These are phyloP conservation scores for Phytophthora pisi DNA, from an alignment of 352 stramenopile genomes.

Conservation along the genomic window DNA sequence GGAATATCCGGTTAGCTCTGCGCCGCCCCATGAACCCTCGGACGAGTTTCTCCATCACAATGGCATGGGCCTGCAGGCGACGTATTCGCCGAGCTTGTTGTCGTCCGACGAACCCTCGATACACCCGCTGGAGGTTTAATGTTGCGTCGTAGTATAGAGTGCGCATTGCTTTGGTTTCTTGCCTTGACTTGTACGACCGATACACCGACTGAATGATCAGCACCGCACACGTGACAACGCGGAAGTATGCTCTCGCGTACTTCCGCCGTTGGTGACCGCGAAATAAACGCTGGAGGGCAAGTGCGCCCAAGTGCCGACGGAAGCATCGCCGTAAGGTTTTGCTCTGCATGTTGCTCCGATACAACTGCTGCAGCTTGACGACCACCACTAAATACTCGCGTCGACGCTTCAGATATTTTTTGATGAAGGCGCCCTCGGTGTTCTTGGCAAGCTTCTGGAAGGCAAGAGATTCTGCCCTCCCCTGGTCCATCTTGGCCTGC, in stretches of 20 bases:
- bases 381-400: slow-evolving; percentile 51
- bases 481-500: slow-evolving; percentile 32
- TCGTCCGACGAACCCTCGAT: slow-evolving; percentile 52
- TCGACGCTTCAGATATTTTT: slow-evolving; percentile 64
- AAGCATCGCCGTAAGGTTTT: slow-evolving; percentile 54
- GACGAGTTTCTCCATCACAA: slow-evolving; percentile 55
- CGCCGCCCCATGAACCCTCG: slow-evolving; percentile 64
- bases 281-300: slow-evolving; percentile 67
- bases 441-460: slow-evolving; percentile 60
- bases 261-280: slow-evolving; percentile 56
- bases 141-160: slow-evolving; percentile 34
- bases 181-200: slow-evolving; percentile 54
- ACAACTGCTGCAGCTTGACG: slow-evolving; percentile 59
- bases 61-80: slow-evolving; percentile 46
- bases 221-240: slow-evolving; percentile 54
- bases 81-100: slow-evolving; percentile 50
- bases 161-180: slow-evolving; percentile 40
- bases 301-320: slow-evolving; percentile 43
- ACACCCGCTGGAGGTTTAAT: slow-evolving; percentile 57
- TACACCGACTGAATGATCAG: slow-evolving; percentile 76
- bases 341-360: slow-evolving; percentile 51
- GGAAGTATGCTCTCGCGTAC: slow-evolving; percentile 55
- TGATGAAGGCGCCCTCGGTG: slow-evolving; percentile 55
- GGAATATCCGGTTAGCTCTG: slow-evolving; percentile 47
- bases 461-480: slow-evolving; percentile 16